Percentiles rank a stretch among this genome's conserved stretches.
phyloP scores from a whole-genome alignment of 305 asterid species.

The Fraxinus floribunda region DNA sequence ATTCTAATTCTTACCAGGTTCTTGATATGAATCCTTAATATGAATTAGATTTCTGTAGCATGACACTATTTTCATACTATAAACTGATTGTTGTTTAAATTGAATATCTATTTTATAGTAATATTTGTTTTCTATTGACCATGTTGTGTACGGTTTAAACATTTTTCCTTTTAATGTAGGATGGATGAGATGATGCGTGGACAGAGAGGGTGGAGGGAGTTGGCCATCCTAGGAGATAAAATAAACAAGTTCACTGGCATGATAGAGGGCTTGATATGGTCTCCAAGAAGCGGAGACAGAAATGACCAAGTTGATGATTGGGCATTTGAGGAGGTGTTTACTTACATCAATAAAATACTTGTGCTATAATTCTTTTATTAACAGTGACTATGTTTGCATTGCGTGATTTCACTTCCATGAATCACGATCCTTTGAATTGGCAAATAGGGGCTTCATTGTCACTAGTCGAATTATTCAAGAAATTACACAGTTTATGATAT shows the following conservation, averaged over 20 bases:
- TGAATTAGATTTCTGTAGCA: background rate
- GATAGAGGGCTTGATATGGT: conserved; percentile 93
- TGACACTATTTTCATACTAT: background rate
- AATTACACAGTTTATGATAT: background rate
- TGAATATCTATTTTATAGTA: background rate
- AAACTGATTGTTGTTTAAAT: background rate
- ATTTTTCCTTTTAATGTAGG: conserved; percentile 45
- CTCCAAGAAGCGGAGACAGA: conserved; percentile 70
- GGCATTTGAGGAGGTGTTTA: conserved; percentile 90
- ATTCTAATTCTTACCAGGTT: background rate
- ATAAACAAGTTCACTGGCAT: conserved; percentile 77
- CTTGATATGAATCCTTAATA: background rate
- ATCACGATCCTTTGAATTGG: background rate
- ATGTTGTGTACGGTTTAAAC: background rate
- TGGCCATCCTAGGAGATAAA: conserved; percentile 86
- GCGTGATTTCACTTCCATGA: background rate
- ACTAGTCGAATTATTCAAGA: background rate
- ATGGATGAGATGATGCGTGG: conserved; percentile 99
- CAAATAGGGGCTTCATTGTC: background rate
- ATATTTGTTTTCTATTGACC: background rate
- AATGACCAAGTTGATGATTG: conserved; percentile 75
- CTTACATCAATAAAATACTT: conserved; percentile 7
- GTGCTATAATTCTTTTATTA: conserved; percentile 1
- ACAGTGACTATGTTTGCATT: background rate
- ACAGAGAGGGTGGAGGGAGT: conserved; percentile 96